Evolutionary conservation across 345 rosid species (phyloP).

Genomic region (Brassica carinata): DNA sequence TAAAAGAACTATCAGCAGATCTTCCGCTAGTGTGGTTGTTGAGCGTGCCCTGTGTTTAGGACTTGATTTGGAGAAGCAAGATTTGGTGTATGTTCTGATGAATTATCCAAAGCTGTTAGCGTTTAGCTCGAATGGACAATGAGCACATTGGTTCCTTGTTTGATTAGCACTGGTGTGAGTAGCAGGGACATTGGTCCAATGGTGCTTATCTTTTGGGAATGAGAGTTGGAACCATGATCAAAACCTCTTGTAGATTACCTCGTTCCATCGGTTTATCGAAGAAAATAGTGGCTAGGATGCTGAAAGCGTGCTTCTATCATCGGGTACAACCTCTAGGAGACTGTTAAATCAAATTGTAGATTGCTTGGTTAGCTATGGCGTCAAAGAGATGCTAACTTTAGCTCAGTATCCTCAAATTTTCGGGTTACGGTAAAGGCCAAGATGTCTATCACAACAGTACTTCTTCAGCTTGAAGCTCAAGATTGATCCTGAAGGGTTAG

Average conservation of each 20-base stretch:
- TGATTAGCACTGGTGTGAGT: too few relatives aligned
- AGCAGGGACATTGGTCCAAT: too few relatives aligned
- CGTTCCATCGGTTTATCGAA: constrained; percentile 68
- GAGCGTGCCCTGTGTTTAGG: constrained; percentile 31
- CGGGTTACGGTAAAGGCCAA: constrained; percentile 14
- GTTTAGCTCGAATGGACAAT: background rate
- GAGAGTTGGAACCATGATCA: too few relatives aligned
- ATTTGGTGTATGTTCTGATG: constrained; percentile 71
- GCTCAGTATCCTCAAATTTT: too few relatives aligned
- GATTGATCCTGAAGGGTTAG: constrained; percentile 81
- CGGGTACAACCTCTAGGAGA: constrained; percentile 82
- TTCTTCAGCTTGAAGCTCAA: constrained; percentile 81
- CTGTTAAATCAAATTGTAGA: constrained; percentile 78
- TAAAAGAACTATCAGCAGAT: constrained; percentile 81
- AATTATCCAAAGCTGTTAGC: constrained; percentile 87
- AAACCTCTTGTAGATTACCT: constrained; percentile 59
- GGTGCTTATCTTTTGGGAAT: too few relatives aligned
- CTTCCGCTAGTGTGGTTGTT: constrained; percentile 77
- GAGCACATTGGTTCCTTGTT: too few relatives aligned
- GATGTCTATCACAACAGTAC: constrained; percentile 82
- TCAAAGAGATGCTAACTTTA: constrained; percentile 42
- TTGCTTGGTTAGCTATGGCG: constrained; percentile 84
- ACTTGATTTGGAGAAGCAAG: constrained; percentile 66
- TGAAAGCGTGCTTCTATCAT: constrained; percentile 12
- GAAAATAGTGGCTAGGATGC: too few relatives aligned